Evolutionary conservation across 2,329 filamentous ascomycete genomes (phyloP), one percentile per base, ranked within the genome.

Genomic region (Pseudogymnoascus sp.): DNA sequence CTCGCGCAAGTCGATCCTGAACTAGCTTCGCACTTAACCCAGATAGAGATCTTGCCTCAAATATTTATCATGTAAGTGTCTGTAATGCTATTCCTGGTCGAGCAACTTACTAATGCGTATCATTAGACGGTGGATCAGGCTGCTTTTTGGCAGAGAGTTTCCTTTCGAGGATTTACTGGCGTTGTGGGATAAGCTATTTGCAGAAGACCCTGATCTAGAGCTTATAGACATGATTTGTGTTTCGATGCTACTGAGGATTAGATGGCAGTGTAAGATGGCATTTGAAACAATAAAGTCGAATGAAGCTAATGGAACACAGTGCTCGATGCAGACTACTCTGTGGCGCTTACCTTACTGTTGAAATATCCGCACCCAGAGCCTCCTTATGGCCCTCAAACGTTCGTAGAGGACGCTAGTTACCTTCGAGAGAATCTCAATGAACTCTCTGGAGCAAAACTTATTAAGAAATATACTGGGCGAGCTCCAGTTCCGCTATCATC

Each of bases 101-200:
- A 53, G 19, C 9, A 60, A 42, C 56, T 66, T 35, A 67, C 44
- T 26, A 62, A 19, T 17, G 31, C 3, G 40, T 46, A 31, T 33
- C 7, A 33, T 19, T 53, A 74, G 73, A 65, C 91, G 95, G 64
- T 99, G 95, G 95, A 89, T 97, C 64, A 86, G 95, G 29, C 83
- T 99, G 0, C 78, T 99, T 0, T 97, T 97, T 72, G 93, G 93
- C 59, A 85, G 95, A 68, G 95, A 99, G 74, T 97, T 97, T 69
- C 86, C 91, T 0, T 96, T 97, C 65, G 86, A 93, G 62, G 86
- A 96, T 66, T 83, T 93, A 42, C 82, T 99, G 38, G 79, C 85
- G 21, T 82, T 99, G 63, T 99, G 95, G 95, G 95, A 99, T 76
- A 83, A 88, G 7, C 80, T 99, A 1, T 96, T 99, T 73, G 90